Base-by-base conservation (phyloP, 768 basidiomycete genomes). In the Collybia mongolica region DNA sequence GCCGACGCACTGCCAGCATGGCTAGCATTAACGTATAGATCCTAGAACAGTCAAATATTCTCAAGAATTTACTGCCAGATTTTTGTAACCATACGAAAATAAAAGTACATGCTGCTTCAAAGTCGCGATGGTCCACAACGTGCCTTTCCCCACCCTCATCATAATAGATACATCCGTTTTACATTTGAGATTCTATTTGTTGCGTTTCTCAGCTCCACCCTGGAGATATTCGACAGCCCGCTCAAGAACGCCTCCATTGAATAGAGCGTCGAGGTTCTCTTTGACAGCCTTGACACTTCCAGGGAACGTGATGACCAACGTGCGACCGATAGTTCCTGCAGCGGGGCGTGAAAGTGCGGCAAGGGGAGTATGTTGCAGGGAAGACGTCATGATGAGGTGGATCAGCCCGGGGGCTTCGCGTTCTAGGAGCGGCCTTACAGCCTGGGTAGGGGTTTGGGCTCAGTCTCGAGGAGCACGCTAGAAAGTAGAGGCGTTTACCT, bases 251-350 rank as follows among this genome's bases (percentile, higher is more conserved):
- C 80, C 82, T 5, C 65, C 72, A 12, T 68, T 64, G 6, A 94
- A 70, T 23, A 93, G 71, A 0, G 77, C 76, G 1, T 79, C 77
- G 49, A 92, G 61, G 59, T 84, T 90, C 60, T 96, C 93, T 54
- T 75, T 83, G 36, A 93, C 92, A 2, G 90, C 93, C 60, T 90
- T 93, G 32, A 86, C 79, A 58, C 89, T 91, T 2, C 93, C 93
- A 0, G 93, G 93, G 8, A 95, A 81, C 0, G 90, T 92, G 17
- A 89, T 75, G 22, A 96, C 70, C 18, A 96, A 74, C 0, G 83
- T 86, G 44, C 74, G 74, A 18, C 71, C 74, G 52, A 84, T 67
- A 7, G 83, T 87, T 2, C 93, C 93, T 2, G 89, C 90, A 15
- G 93, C 74, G 1, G 92, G 93, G 5, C 93, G 81, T 2, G 91